Conservation (phyloP, 495 filamentous ascomycete species). For the Rhypophila decipiens region DNA sequence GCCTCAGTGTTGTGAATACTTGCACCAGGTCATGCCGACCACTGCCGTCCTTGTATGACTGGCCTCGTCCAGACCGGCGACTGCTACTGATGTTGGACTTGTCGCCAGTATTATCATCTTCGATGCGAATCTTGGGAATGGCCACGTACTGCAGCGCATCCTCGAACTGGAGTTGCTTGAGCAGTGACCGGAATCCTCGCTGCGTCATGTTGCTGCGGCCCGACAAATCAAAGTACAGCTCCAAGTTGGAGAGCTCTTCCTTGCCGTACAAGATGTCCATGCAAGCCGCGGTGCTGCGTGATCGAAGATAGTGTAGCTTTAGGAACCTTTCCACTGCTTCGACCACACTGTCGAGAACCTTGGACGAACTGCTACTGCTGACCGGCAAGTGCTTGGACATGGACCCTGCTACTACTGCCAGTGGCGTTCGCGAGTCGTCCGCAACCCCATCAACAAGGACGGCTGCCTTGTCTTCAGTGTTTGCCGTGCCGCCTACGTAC, state of each 20-base stretch:
- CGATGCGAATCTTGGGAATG: slow-evolving; percentile 17
- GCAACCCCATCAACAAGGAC: not conserved
- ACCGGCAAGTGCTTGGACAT: slow-evolving; percentile 2
- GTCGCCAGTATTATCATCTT: slow-evolving; percentile 5
- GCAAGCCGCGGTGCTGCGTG: slow-evolving; percentile 14
- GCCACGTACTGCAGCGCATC: slow-evolving; percentile 26
- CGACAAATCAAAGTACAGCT: slow-evolving; percentile 23
- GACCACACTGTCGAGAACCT: slow-evolving; percentile 6
- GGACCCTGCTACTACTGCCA: not conserved
- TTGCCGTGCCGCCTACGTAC: not conserved
- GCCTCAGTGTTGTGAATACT: slow-evolving; percentile 18
- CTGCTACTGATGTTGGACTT: slow-evolving; percentile 5
- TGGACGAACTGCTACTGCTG: slow-evolving; percentile 4
- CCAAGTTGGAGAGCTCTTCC: slow-evolving; percentile 3
- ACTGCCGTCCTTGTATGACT: slow-evolving; percentile 13
- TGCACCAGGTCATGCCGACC: slow-evolving; percentile 18
- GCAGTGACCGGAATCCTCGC: slow-evolving; percentile 9
- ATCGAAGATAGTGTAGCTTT: slow-evolving; percentile 23
- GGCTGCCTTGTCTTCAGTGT: not conserved
- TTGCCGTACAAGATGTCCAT: slow-evolving; percentile 19
- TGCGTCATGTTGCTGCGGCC: slow-evolving; percentile 14
- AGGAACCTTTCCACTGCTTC: slow-evolving; percentile 12
- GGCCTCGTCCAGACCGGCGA: not conserved
- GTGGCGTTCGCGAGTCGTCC: not conserved
- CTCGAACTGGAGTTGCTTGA: slow-evolving; percentile 24